Evolutionary conservation across 2,329 filamentous ascomycete species (phyloP).

Genomic region (Colletotrichum sp.): DNA sequence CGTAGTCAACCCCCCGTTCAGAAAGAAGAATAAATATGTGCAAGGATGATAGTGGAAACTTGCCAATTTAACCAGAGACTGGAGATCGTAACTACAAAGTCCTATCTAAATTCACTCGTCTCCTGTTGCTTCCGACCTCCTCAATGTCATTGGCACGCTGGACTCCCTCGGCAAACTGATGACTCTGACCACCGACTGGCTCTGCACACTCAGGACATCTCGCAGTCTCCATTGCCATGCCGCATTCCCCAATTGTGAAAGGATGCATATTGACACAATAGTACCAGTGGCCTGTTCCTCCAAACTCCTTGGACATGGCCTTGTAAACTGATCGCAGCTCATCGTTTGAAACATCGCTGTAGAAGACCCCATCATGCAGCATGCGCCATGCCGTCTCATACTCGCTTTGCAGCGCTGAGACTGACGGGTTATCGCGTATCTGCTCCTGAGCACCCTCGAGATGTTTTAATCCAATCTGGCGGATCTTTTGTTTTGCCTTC

Average conservation of each 20-base stretch:
- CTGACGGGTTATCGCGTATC: slow-evolving; percentile 24
- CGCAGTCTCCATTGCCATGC: slow-evolving; percentile 67
- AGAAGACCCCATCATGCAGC: slow-evolving; percentile 50
- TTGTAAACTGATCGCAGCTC: slow-evolving; percentile 56
- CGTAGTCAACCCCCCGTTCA: too few relatives aligned
- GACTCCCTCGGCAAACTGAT: slow-evolving; percentile 57
- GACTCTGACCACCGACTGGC: slow-evolving; percentile 59
- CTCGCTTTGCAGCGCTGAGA: slow-evolving; percentile 43
- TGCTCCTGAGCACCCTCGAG: slow-evolving; percentile 19
- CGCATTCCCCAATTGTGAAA: slow-evolving; percentile 71
- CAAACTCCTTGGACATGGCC: slow-evolving; percentile 58
- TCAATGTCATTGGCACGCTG: slow-evolving; percentile 55
- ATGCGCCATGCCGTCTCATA: slow-evolving; percentile 50
- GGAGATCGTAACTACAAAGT: too few relatives aligned
- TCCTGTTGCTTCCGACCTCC: slow-evolving; percentile 14
- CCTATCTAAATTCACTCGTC: too few relatives aligned
- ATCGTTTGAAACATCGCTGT: slow-evolving; percentile 50
- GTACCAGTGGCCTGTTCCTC: slow-evolving; percentile 67
- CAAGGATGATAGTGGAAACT: too few relatives aligned
- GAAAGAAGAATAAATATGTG: too few relatives aligned
- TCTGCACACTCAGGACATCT: slow-evolving; percentile 68
- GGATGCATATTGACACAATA: slow-evolving; percentile 60
- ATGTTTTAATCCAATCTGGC: slow-evolving; percentile 16
- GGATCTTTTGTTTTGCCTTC: too few relatives aligned
- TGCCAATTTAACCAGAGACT: too few relatives aligned